Evolutionary conservation across 108 stramenopile species (phyloP).

Genomic region (Skeletonema potamos): DNA sequence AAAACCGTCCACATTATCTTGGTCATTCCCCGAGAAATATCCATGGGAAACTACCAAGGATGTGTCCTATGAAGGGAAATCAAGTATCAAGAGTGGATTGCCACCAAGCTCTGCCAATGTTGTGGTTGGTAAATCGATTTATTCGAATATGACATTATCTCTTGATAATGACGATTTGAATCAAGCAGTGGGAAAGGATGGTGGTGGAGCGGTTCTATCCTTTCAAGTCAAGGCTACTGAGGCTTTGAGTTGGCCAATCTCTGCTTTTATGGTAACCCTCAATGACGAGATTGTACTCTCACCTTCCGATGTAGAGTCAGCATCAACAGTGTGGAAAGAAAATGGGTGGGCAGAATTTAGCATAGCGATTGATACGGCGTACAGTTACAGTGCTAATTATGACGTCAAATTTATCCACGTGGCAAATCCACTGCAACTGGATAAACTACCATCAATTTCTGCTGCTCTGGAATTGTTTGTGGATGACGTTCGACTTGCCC

Average conservation of each 20-base stretch:
- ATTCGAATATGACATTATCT: slow-evolving; percentile 30
- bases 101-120: not conserved
- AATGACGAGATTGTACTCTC: slow-evolving; percentile 17
- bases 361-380: not conserved
- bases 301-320: not conserved
- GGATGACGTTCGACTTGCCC: slow-evolving; percentile 31
- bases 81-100: slow-evolving; percentile 12
- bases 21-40: not conserved
- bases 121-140: not conserved
- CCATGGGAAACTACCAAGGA: slow-evolving; percentile 3
- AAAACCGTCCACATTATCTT: slow-evolving; percentile 2
- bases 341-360: slow-evolving; percentile 32
- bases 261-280: slow-evolving; percentile 28
- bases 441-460: slow-evolving; percentile 5
- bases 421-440: slow-evolving; percentile 32
- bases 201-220: slow-evolving; percentile 18
- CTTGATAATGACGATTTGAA: slow-evolving; percentile 4
- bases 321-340: not conserved
- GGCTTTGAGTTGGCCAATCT: slow-evolving; percentile 25
- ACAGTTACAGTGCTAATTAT: slow-evolving; percentile 12
- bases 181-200: not conserved
- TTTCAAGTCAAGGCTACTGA: slow-evolving; percentile 19
- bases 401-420: slow-evolving; percentile 26
- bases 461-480: slow-evolving; percentile 13
- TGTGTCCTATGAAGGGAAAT: slow-evolving; percentile 10